A percentile compares a stretch with the other conserved stretches of the same genome.
Conservation (phyloP, 1,139 yeast species). For the Geotrichum siamense region DNA sequence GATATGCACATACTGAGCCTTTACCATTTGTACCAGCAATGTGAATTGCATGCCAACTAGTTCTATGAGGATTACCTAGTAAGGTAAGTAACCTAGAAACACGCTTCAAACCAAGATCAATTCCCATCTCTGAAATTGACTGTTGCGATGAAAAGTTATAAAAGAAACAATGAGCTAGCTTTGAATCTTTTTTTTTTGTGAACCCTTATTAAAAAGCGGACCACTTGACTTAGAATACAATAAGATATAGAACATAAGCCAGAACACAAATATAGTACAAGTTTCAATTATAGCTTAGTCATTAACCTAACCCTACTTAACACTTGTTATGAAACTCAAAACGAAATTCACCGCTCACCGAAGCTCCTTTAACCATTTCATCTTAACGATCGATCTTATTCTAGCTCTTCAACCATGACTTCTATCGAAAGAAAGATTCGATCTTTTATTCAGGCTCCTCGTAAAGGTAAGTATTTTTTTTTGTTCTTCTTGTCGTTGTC, state of each 20-base stretch:
- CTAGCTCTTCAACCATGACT: not conserved
- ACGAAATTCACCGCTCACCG: constrained; percentile 7
- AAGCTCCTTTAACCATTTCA: not conserved
- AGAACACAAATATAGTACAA: not conserved
- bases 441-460: constrained; percentile 52
- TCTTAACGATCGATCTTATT: not conserved
- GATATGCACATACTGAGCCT: constrained; percentile 79
- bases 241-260: too few relatives aligned
- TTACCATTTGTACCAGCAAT: constrained; percentile 95
- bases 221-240: too few relatives aligned
- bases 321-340: constrained; percentile 13
- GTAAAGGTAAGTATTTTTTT: constrained; percentile 37
- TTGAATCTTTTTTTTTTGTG: not conserved
- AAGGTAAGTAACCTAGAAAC: constrained; percentile 47
- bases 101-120: constrained; percentile 62
- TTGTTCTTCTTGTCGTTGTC: too few relatives aligned
- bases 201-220: not conserved
- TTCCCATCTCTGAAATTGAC: constrained; percentile 22
- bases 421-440: constrained; percentile 44
- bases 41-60: constrained; percentile 56
- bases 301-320: constrained; percentile 14
- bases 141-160: not conserved
- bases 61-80: constrained; percentile 62
- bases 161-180: too few relatives aligned
- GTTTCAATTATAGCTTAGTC: not conserved